phyloP scores from a whole-genome alignment of 257 asterid species.

The Capsicum pubescens region DNA sequence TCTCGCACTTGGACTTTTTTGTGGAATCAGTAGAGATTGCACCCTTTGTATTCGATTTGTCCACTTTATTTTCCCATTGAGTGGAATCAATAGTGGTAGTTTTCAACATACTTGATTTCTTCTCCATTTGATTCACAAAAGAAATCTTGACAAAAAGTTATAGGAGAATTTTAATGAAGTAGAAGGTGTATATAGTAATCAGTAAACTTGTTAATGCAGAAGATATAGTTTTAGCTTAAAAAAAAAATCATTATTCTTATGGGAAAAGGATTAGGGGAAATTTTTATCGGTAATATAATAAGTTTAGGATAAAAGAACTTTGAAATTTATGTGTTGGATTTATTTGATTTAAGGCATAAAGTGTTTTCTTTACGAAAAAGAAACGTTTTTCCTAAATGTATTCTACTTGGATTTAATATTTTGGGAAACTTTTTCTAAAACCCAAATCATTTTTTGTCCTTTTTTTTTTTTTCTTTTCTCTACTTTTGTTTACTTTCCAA shows the following conservation, averaged over 20 bases:
- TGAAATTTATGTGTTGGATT: no score
- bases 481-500: no score
- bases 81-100: not conserved
- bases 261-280: not conserved
- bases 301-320: no score
- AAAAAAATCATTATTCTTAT: no score
- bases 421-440: not conserved
- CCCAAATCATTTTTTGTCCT: not conserved
- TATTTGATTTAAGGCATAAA: no score
- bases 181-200: not conserved
- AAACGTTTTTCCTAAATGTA: not conserved
- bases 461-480: no score
- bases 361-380: no score
- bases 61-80: not conserved
- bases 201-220: not conserved
- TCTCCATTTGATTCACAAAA: not conserved
- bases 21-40: not conserved
- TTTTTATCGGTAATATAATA: no score
- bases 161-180: not conserved
- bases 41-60: not conserved
- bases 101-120: not conserved
- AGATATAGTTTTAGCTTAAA: not conserved
- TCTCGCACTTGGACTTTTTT: not conserved
- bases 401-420: not conserved
- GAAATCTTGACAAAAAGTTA: not conserved